Percentiles rank a stretch among this genome's conserved stretches.
phyloP scores from a whole-genome alignment of 768 basidiomycete genomes.

The Naganishia vaughanmartiniae region DNA sequence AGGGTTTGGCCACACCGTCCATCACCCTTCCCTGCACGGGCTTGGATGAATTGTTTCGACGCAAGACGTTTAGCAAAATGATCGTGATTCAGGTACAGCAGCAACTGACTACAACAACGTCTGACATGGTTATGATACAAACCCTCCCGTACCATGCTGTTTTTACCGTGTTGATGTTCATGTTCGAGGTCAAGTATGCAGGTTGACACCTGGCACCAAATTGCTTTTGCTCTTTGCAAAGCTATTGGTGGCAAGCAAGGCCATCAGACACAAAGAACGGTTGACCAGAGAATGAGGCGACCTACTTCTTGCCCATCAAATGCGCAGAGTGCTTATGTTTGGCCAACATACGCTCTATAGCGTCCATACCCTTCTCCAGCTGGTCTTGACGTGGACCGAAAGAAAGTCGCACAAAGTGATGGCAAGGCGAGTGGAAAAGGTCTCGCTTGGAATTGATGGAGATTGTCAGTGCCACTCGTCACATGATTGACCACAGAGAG shows the following conservation, averaged over 20 bases:
- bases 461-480: neutral
- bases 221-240: neutral
- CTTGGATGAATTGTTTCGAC: too few species aligned
- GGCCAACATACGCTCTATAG: constrained; percentile 73
- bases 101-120: neutral
- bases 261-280: neutral
- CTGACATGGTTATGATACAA: neutral
- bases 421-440: constrained; percentile 62
- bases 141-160: neutral
- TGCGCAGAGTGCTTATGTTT: constrained; percentile 51
- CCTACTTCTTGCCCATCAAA: constrained; percentile 39
- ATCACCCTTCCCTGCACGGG: too few species aligned
- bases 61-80: too few species aligned
- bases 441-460: constrained; percentile 57
- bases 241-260: neutral
- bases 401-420: constrained; percentile 77
- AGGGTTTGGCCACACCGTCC: too few species aligned
- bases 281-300: neutral
- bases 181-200: neutral
- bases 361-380: constrained; percentile 81
- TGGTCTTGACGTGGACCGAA: constrained; percentile 79
- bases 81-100: too few species aligned
- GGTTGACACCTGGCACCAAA: neutral
- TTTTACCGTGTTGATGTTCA: neutral
- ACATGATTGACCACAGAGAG: neutral